Percentiles rank a stretch among this genome's conserved stretches.
Evolutionary conservation across 2,329 filamentous ascomycete genomes (phyloP).

Genomic region (Teratosphaeria destructans): DNA sequence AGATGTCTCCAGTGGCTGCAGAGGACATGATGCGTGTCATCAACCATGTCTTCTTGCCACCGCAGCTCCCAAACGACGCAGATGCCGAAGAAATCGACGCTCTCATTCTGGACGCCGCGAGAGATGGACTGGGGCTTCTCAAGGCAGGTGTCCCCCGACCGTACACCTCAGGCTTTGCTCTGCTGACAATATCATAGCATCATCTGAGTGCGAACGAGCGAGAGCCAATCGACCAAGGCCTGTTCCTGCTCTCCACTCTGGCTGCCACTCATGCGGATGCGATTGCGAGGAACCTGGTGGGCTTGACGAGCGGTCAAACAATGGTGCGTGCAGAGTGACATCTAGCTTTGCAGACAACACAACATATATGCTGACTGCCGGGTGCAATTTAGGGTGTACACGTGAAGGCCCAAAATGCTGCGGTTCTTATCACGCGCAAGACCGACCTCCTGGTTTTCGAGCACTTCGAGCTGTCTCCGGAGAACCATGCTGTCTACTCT

Average conservation of each 20-base stretch:
- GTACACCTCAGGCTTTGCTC: not conserved
- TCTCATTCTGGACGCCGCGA: not conserved
- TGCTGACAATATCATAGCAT: constrained; percentile 1
- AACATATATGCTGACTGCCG: not conserved
- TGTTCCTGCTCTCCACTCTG: not conserved
- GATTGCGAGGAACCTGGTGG: constrained; percentile 14
- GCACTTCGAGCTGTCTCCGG: constrained; percentile 50
- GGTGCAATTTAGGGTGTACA: constrained; percentile 2
- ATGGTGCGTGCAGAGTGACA: not conserved
- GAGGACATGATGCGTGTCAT: constrained; percentile 10
- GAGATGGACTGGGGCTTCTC: not conserved
- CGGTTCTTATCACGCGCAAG: constrained; percentile 12
- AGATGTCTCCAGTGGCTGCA: not conserved
- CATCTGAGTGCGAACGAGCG: not conserved
- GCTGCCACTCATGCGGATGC: constrained; percentile 3
- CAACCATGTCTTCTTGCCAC: constrained; percentile 37
- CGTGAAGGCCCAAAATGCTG: constrained; percentile 14
- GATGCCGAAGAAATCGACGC: constrained; percentile 17
- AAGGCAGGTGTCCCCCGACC: not conserved
- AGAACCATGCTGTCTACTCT: constrained; percentile 42
- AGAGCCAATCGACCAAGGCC: not conserved
- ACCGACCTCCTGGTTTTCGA: constrained; percentile 40
- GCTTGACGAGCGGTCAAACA: not conserved
- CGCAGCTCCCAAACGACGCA: constrained; percentile 27
- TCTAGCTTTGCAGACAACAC: not conserved